These are phyloP conservation scores for Mycena citricolor DNA, from an alignment of 1,284 basidiomycete genomes.

Conservation along the genomic window DNA sequence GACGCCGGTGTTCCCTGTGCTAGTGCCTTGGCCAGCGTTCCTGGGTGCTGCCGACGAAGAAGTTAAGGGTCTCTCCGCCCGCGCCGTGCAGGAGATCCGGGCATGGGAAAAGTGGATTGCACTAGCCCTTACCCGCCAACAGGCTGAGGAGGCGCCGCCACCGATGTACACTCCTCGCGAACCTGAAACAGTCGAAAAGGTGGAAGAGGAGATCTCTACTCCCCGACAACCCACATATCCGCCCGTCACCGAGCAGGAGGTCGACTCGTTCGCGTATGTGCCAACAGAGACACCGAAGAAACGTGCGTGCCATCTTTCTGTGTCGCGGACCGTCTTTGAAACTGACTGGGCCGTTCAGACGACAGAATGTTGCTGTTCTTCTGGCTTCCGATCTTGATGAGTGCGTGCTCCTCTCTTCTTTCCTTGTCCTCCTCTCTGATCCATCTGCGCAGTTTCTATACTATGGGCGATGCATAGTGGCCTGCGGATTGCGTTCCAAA, in stretches of 20 bases:
- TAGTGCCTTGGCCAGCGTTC: conserved; percentile 69
- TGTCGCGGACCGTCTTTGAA: conserved; percentile 11
- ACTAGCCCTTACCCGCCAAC: conserved; percentile 44
- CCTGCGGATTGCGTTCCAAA: conserved; percentile 55
- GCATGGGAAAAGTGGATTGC: conserved; percentile 74
- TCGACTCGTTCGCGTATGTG: conserved; percentile 64
- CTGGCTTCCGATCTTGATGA: conserved; percentile 88
- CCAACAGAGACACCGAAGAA: conserved; percentile 65
- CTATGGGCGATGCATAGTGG: conserved; percentile 65
- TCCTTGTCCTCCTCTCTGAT: conserved; percentile 10
- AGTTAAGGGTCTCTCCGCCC: conserved; percentile 37
- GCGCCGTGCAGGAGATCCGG: conserved; percentile 60
- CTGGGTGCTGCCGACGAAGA: conserved; percentile 46
- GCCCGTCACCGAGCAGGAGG: conserved; percentile 60
- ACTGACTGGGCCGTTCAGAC: conserved; percentile 44
- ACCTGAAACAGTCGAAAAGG: conserved; percentile 30
- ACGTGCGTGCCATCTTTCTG: conserved; percentile 47
- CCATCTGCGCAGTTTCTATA: conserved; percentile 54
- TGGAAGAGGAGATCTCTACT: conserved; percentile 14
- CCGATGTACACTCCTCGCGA: conserved; percentile 66
- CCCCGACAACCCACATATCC: conserved; percentile 38
- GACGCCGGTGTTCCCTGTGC: conserved; percentile 77
- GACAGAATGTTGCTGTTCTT: conserved; percentile 92
- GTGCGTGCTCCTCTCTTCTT: conserved; percentile 45
- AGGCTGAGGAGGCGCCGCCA: conserved; percentile 56